A percentile compares a stretch with the other conserved stretches of the same genome.
phyloP scores from a whole-genome alignment of 805 yeast genomes.

The Myxozyma udenii region DNA sequence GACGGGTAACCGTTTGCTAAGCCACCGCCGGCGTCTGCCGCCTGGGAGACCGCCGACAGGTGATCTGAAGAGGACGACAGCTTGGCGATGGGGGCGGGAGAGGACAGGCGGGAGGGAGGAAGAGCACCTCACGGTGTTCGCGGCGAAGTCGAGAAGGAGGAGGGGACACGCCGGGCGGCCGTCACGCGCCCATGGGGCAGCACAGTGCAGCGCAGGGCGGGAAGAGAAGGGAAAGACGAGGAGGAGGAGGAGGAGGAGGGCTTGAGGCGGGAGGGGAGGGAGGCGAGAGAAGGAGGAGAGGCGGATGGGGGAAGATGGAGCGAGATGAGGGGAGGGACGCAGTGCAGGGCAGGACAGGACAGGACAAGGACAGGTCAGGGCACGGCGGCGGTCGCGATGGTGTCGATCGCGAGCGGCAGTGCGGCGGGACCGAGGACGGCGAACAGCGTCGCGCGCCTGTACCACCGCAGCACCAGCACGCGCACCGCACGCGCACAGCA shows the following conservation, averaged over 20 bases:
- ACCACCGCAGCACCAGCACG: too few relatives aligned
- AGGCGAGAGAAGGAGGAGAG: too few relatives aligned
- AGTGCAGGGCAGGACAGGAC: not conserved
- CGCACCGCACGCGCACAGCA: too few relatives aligned
- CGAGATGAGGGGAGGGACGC: too few relatives aligned
- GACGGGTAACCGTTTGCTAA: constrained; percentile 2
- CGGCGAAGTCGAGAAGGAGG: not conserved
- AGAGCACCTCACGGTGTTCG: not conserved
- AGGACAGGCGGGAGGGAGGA: not conserved
- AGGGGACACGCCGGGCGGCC: not conserved
- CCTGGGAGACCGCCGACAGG: too few relatives aligned
- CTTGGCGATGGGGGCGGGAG: not conserved
- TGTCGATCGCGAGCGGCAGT: not conserved
- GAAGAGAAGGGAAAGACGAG: too few relatives aligned
- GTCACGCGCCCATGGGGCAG: not conserved
- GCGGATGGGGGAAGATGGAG: too few relatives aligned
- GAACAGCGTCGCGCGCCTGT: too few relatives aligned
- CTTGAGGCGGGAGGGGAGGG: not conserved
- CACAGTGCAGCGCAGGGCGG: not conserved
- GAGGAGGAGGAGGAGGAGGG: not conserved
- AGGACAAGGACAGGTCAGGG: too few relatives aligned
- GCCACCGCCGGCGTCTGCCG: not conserved
- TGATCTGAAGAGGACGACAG: not conserved
- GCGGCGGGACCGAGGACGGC: not conserved
- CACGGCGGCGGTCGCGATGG: not conserved